Conservation (phyloP, 2,329 filamentous ascomycete genomes). For the Paecilomyces dactylethromorphus region DNA sequence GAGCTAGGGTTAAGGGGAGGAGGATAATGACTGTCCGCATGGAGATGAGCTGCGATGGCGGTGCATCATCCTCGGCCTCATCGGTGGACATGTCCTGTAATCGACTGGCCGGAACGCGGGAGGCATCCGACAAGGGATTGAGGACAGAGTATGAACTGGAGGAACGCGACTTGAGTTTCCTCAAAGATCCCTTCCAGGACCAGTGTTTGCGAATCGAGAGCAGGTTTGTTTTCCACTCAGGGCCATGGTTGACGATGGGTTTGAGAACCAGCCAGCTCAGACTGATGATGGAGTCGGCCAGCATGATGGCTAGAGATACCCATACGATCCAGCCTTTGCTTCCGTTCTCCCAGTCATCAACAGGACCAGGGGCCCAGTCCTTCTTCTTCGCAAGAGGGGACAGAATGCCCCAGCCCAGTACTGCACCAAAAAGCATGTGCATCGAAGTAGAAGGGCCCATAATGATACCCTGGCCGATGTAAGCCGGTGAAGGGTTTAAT, state of each 20-base stretch:
- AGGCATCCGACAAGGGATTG: conserved; percentile 15
- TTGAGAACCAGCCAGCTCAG: conserved; percentile 69
- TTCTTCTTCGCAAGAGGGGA: conserved; percentile 79
- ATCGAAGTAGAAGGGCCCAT: conserved; percentile 95
- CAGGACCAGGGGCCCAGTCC: conserved; percentile 83
- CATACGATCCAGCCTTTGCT: conserved; percentile 99
- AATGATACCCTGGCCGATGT: conserved; percentile 94
- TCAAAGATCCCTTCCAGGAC: conserved; percentile 13
- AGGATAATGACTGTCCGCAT: conserved; percentile 65
- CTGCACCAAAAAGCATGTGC: conserved; percentile 87
- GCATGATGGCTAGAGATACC: conserved; percentile 93
- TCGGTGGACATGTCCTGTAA: conserved; percentile 13
- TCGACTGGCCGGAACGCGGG: conserved; percentile 5
- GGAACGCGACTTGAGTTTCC: conserved; percentile 13
- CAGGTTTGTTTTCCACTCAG: conserved; percentile 23
- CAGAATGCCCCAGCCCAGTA: conserved; percentile 84
- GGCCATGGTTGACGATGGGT: conserved; percentile 50
- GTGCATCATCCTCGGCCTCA: conserved; percentile 66
- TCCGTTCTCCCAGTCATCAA: conserved; percentile 82
- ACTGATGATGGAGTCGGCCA: conserved; percentile 85
- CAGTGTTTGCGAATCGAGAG: conserved; percentile 23
- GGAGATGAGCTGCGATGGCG: conserved; percentile 73
- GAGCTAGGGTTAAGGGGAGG: conserved; percentile 65
- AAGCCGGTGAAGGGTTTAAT: conserved; percentile 92
- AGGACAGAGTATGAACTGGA: conserved; percentile 26